Evolutionary conservation across 2,329 filamentous ascomycete species (phyloP).

Genomic region (Purpureocillium lavendulum): DNA sequence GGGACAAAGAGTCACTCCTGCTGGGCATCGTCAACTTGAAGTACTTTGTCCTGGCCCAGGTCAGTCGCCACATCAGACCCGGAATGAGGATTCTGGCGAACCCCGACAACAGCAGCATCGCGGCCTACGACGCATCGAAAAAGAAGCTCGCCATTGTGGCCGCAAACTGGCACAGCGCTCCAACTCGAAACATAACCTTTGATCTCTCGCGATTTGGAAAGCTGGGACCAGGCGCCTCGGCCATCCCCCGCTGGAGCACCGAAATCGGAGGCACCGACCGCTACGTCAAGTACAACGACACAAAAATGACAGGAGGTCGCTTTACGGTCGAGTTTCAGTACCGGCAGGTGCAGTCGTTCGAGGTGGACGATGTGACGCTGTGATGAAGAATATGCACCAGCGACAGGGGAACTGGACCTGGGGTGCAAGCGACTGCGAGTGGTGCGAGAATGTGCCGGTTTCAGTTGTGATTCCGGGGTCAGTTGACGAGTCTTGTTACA

Average conservation of each 20-base stretch:
- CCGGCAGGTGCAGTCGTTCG: background rate
- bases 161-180: slow-evolving; percentile 26
- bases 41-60: slow-evolving; percentile 33
- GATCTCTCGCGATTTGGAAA: slow-evolving; percentile 25
- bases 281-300: background rate
- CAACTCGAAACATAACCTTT: slow-evolving; percentile 31
- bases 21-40: slow-evolving; percentile 24
- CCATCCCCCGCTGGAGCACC: background rate
- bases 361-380: background rate
- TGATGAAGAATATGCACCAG: background rate
- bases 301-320: background rate
- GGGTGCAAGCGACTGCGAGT: too few species aligned
- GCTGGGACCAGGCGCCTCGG: background rate
- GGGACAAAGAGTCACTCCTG: slow-evolving; percentile 23
- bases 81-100: slow-evolving; percentile 30
- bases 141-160: slow-evolving; percentile 29
- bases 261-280: background rate
- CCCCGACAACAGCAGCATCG: slow-evolving; percentile 24
- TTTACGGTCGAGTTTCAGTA: background rate
- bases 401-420: too few species aligned
- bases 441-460: too few species aligned
- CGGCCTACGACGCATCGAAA: slow-evolving; percentile 25
- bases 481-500: too few species aligned
- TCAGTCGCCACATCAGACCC: slow-evolving; percentile 29
- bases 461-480: too few species aligned